phyloP scores from a whole-genome alignment of 2,329 filamentous ascomycete species.

The Ophiostoma sp. region DNA sequence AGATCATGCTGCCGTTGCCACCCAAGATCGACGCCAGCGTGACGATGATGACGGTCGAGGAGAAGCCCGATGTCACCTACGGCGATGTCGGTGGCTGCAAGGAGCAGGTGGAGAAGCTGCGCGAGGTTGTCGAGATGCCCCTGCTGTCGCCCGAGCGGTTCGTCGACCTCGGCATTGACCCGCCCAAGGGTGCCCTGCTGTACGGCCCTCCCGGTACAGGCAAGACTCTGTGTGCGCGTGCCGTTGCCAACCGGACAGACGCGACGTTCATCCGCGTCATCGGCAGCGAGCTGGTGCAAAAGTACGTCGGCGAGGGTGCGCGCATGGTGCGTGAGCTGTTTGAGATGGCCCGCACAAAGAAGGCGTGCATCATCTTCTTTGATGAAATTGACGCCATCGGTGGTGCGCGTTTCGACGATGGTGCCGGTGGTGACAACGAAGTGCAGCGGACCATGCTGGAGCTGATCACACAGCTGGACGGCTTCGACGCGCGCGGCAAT shows the following conservation, averaged over 20 bases:
- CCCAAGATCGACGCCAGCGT: slow-evolving; percentile 99
- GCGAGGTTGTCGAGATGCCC: slow-evolving; percentile 98
- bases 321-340: slow-evolving; percentile 98
- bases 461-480: slow-evolving; percentile 94
- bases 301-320: slow-evolving; percentile 97
- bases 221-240: slow-evolving; percentile 95
- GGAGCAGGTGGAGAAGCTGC: slow-evolving; percentile 97
- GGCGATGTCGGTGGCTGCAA: slow-evolving; percentile 98
- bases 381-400: slow-evolving; percentile 99
- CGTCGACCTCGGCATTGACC: slow-evolving; percentile 97
- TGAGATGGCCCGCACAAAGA: slow-evolving; percentile 99
- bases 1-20: slow-evolving; percentile 91
- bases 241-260: slow-evolving; percentile 95
- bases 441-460: slow-evolving; percentile 99
- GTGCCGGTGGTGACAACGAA: slow-evolving; percentile 92
- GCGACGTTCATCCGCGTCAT: slow-evolving; percentile 99
- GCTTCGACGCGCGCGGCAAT: slow-evolving; percentile 96
- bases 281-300: slow-evolving; percentile 94
- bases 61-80: slow-evolving; percentile 98
- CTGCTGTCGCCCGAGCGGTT: slow-evolving; percentile 93
- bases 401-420: slow-evolving; percentile 97
- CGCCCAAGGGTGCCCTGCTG: slow-evolving; percentile 91
- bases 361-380: slow-evolving; percentile 99
- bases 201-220: slow-evolving; percentile 98
- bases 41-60: slow-evolving; percentile 99